Evolutionary conservation across 208 protist genomes (phyloP), one percentile per base, ranked within the genome.

Genomic region (Wallacemonas rigidus): DNA sequence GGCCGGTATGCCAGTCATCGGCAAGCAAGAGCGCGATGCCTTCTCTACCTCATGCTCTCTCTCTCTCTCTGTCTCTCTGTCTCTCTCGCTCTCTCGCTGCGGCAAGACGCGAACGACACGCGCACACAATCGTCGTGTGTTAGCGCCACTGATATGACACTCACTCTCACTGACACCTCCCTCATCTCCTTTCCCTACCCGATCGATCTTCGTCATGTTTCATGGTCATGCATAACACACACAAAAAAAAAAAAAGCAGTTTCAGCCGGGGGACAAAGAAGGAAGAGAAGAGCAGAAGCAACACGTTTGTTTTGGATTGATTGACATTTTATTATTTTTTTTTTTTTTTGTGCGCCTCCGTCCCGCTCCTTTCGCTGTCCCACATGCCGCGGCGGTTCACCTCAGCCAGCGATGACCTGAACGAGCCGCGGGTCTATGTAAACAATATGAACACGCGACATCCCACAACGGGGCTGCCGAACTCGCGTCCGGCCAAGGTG

Each of bases 381-480:
- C 67, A 8, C 48, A 71, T 76, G 72, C 63, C 72, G 26, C 65
- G 72, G 35, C 72, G 74, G 38, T 77, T 69, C 44, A 69, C 64
- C 6, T 58, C 64, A 8, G 45, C 64, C 2, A 77, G 67, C 41
- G 74, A 77, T 11, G 74, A 77, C 60, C 63, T 73, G 39, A 72
- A 68, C 47, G 74, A 77, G 51, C 67, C 74, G n/a, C 81, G 82
- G 12, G 85, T 93, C 17, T 91, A 93, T 72, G 88, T 95, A 5
- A 95, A 95, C 70, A 95, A 95, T 72, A 90, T 93, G 80, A 95
- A 95, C 82, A 92, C 85, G 11, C 74, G 55, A 1, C 67, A 86
- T 26, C 68, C 91, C 17, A 90, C 74, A 14, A 81, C 88, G 39
- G 81, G 68, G 11, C 71, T 95, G 43, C 88, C 91, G 7, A 41